Conservation (phyloP, 73 alveolate species). For the Paramecium biaurelia region DNA sequence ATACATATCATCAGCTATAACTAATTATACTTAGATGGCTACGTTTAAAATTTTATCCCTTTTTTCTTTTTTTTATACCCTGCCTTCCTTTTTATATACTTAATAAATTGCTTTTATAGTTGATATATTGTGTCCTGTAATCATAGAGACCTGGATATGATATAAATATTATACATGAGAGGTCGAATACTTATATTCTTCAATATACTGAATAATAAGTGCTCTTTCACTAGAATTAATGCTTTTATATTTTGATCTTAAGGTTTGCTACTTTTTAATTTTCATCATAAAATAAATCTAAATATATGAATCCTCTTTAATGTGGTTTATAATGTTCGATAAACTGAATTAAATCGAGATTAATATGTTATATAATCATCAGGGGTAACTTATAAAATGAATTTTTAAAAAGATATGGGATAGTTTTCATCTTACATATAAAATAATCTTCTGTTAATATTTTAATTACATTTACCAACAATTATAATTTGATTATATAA, state of each 20-base stretch:
- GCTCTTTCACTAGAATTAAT: not conserved
- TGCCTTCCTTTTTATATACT: slow-evolving; percentile 22
- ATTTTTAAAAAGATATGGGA: too few relatives aligned
- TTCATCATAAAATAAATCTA: not conserved
- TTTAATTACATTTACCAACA: too few relatives aligned
- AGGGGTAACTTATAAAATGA: too few relatives aligned
- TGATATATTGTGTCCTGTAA: not conserved
- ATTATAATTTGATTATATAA: too few relatives aligned
- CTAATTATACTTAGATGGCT: not conserved
- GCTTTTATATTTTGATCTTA: not conserved
- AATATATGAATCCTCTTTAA: not conserved
- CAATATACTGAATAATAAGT: not conserved
- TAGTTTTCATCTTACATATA: too few relatives aligned
- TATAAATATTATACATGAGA: not conserved
- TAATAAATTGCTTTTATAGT: slow-evolving; percentile 5
- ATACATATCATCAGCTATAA: not conserved
- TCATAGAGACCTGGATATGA: not conserved
- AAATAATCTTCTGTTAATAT: too few relatives aligned
- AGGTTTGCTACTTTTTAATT: not conserved
- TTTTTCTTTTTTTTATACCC: not conserved
- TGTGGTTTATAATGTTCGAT: too few relatives aligned
- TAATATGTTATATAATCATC: too few relatives aligned
- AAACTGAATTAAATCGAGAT: too few relatives aligned
- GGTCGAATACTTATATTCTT: not conserved
- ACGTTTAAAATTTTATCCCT: not conserved